phyloP scores from a whole-genome alignment of 805 yeast species.

The Schwanniomyces sp. region DNA sequence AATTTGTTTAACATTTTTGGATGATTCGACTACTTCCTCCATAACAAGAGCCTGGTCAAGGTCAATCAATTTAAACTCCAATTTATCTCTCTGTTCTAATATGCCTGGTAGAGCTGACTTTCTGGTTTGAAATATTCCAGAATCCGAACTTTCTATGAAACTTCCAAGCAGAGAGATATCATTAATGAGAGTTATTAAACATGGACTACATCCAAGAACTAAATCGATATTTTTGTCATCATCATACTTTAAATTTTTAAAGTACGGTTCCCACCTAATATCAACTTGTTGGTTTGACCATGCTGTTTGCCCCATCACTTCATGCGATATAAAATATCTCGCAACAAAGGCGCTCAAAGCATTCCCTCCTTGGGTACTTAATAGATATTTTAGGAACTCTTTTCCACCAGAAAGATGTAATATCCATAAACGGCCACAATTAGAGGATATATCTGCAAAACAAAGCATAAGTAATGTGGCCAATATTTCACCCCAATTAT shows the following conservation, averaged over 20 bases:
- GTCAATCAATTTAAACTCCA: conserved; percentile 20
- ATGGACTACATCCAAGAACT: conserved; percentile 42
- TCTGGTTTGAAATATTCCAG: conserved; percentile 3
- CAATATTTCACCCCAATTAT: conserved; percentile 41
- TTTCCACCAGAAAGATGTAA: conserved; percentile 37
- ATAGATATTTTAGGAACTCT: conserved; percentile 26
- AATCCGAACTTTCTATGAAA: conserved; percentile 27
- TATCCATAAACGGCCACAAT: conserved; percentile 40
- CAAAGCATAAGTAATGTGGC: conserved; percentile 41
- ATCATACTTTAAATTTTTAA: conserved; percentile 8
- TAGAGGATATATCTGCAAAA: conserved; percentile 40
- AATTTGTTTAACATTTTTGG: not conserved
- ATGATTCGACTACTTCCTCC: not conserved
- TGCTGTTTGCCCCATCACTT: conserved; percentile 45
- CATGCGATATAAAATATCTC: conserved; percentile 40
- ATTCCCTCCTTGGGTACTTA: conserved; percentile 10
- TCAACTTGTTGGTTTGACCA: conserved; percentile 18
- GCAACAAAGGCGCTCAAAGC: conserved; percentile 29
- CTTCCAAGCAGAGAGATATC: conserved; percentile 36
- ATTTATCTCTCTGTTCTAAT: conserved; percentile 14
- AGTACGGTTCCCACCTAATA: conserved; percentile 7
- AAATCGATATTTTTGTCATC: conserved; percentile 34
- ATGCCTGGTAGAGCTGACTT: conserved; percentile 3
- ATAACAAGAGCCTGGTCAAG: conserved; percentile 18
- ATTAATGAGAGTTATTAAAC: conserved; percentile 33